Evolutionary conservation across 495 filamentous ascomycete species (phyloP).

Genomic region (Aspergillus affinis): DNA sequence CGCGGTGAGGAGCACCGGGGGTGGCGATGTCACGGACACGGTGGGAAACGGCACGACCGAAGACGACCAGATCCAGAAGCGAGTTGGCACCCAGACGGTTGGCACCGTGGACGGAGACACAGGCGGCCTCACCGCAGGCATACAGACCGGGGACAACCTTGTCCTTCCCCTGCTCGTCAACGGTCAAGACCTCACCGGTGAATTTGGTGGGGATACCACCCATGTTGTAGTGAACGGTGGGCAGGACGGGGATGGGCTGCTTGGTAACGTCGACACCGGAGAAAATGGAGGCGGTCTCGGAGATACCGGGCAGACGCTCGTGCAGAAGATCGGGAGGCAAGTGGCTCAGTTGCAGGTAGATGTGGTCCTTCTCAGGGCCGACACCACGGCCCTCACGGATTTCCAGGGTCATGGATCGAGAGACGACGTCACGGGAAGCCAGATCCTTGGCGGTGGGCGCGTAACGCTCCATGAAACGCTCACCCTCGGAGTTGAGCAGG

Average conservation of each 20-base stretch:
- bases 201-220: constrained; percentile 97
- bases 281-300: constrained; percentile 96
- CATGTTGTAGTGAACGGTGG: constrained; percentile 99
- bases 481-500: constrained; percentile 92
- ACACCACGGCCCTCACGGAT: constrained; percentile 96
- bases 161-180: constrained; percentile 80
- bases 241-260: constrained; percentile 94
- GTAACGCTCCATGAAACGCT: constrained; percentile 99
- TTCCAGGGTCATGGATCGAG: constrained; percentile 95
- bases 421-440: constrained; percentile 89
- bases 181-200: constrained; percentile 89
- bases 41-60: constrained; percentile 94
- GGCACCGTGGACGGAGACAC: constrained; percentile 95
- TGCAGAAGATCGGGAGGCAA: constrained; percentile 85
- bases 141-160: constrained; percentile 93
- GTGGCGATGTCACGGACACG: constrained; percentile 88
- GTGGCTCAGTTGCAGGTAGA: constrained; percentile 95
- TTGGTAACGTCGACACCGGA: constrained; percentile 94
- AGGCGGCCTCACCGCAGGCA: constrained; percentile 95
- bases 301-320: constrained; percentile 97
- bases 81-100: constrained; percentile 98
- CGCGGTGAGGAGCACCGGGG: constrained; percentile 72
- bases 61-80: constrained; percentile 93
- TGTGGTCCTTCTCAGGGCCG: constrained; percentile 93
- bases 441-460: constrained; percentile 97